Conservation (phyloP, 495 filamentous ascomycete genomes). For the Aspergillus mulundensis region DNA sequence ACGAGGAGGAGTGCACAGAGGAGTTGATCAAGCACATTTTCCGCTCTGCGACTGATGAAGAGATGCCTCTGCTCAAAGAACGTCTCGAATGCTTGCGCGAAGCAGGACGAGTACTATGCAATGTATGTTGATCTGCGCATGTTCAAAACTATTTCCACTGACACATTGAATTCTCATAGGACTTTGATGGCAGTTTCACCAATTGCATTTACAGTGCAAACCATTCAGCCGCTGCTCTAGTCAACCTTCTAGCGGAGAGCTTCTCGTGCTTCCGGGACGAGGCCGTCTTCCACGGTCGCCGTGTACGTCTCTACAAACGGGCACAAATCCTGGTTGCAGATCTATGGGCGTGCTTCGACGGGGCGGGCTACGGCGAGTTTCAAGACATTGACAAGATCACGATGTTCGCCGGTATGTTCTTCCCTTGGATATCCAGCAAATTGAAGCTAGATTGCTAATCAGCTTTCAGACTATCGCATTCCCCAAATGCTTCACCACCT, state of each 20-base stretch:
- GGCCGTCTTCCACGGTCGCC: slow-evolving; percentile 63
- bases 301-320: slow-evolving; percentile 81
- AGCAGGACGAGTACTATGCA: slow-evolving; percentile 76
- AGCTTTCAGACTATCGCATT: slow-evolving; percentile 74
- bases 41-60: slow-evolving; percentile 76
- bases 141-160: slow-evolving; percentile 5
- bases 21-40: slow-evolving; percentile 74
- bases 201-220: slow-evolving; percentile 73
- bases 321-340: slow-evolving; percentile 96
- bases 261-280: slow-evolving; percentile 88
- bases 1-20: slow-evolving; percentile 71
- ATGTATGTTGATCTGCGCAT: slow-evolving; percentile 50
- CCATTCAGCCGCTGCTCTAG: slow-evolving; percentile 74
- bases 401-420: slow-evolving; percentile 75
- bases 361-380: slow-evolving; percentile 75
- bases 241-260: slow-evolving; percentile 73
- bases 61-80: slow-evolving; percentile 80
- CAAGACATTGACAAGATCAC: slow-evolving; percentile 90
- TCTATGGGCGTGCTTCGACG: slow-evolving; percentile 90
- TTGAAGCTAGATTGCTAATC: background rate
- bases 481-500: slow-evolving; percentile 88
- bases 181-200: slow-evolving; percentile 70
- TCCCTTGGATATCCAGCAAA: background rate
- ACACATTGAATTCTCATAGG: slow-evolving; percentile 41
- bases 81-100: slow-evolving; percentile 77